Conservation (phyloP, 805 yeast genomes). For the Yarrowia hollandica region DNA sequence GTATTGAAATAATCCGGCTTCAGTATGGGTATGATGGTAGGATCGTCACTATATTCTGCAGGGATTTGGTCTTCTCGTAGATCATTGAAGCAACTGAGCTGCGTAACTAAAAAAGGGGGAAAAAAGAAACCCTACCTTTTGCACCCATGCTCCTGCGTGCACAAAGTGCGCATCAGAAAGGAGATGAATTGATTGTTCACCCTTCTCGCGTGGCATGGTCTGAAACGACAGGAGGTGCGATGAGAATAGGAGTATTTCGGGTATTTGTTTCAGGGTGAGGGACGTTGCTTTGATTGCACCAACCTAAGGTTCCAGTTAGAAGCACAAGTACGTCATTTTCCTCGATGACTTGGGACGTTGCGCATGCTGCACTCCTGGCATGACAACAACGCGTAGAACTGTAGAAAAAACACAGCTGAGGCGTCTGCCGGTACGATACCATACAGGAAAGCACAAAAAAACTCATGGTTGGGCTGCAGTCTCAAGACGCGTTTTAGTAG, state of each 20-base stretch:
- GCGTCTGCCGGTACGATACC: neutral
- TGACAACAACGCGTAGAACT: conserved; percentile 18
- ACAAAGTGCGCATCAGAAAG: neutral
- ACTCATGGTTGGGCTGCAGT: too few species aligned
- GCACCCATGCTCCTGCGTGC: neutral
- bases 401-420: neutral
- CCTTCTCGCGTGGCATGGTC: too few species aligned
- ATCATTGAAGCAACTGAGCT: conserved; percentile 2
- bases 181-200: too few species aligned
- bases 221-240: neutral
- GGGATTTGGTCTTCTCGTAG: neutral
- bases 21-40: too few species aligned
- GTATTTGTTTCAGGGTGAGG: conserved; percentile 12
- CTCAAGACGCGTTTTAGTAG: neutral
- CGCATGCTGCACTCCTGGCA: conserved; percentile 8
- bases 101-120: too few species aligned
- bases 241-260: neutral
- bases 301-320: too few species aligned
- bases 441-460: neutral
- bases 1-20: too few species aligned
- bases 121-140: too few species aligned
- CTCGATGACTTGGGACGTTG: neutral
- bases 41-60: neutral
- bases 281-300: neutral
- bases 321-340: neutral